These are phyloP conservation scores for Magnolia sinica DNA, from an alignment of 164 flowering plant genomes.

Conservation along the genomic window DNA sequence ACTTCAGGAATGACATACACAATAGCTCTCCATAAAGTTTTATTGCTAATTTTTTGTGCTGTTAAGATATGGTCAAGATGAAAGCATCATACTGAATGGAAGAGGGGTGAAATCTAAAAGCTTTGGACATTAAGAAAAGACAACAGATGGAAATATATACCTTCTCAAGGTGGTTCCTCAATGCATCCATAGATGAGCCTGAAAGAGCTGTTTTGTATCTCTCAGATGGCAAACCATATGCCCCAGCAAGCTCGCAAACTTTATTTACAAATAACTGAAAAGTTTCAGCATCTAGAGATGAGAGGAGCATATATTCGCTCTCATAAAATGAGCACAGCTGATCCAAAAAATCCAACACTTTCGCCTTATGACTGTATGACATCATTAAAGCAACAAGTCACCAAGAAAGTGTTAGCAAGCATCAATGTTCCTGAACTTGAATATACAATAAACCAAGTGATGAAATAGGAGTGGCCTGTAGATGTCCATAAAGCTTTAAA, in stretches of 20 bases:
- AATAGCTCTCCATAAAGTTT: too few species aligned
- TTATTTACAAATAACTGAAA: slow-evolving; percentile 47
- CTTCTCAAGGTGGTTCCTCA: slow-evolving; percentile 51
- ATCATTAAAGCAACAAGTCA: slow-evolving; percentile 9
- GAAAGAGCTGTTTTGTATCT: slow-evolving; percentile 43
- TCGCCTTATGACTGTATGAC: slow-evolving; percentile 62
- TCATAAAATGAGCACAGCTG: slow-evolving; percentile 67
- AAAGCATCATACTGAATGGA: too few species aligned
- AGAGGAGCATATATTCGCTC: slow-evolving; percentile 36
- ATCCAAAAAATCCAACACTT: slow-evolving; percentile 70
- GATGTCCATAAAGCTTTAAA: slow-evolving; percentile 4
- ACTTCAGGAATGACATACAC: too few species aligned
- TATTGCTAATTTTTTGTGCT: too few species aligned
- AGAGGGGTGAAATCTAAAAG: too few species aligned
- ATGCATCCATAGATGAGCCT: slow-evolving; percentile 36
- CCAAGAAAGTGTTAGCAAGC: background rate
- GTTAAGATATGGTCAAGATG: too few species aligned
- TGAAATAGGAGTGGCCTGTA: background rate
- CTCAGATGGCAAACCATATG: slow-evolving; percentile 53
- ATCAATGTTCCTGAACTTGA: background rate
- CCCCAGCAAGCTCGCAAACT: slow-evolving; percentile 66
- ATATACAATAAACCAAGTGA: background rate
- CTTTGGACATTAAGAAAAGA: background rate
- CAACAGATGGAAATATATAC: slow-evolving; percentile 23
- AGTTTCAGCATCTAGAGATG: slow-evolving; percentile 37